Percentiles rank a stretch among this genome's conserved stretches.
Evolutionary conservation across 2,329 filamentous ascomycete genomes (phyloP).

Genomic region (Phialocephala sp.): DNA sequence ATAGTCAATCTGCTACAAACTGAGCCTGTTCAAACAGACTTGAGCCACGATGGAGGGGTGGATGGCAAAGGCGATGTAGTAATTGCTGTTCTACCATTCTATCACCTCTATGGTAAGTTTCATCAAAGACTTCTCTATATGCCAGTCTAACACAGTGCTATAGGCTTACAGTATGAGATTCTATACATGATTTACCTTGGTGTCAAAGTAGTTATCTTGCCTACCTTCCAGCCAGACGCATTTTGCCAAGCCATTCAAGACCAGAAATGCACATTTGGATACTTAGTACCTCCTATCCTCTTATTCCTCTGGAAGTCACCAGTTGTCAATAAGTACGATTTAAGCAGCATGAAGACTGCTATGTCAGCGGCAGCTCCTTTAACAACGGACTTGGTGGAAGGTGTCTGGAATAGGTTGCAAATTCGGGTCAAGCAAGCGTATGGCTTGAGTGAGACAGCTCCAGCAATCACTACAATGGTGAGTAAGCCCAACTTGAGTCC

Average conservation of each 20-base stretch:
- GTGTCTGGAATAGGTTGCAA: slow-evolving; percentile 72
- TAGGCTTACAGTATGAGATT: slow-evolving; percentile 4
- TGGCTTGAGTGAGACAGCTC: slow-evolving; percentile 85
- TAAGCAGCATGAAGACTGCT: slow-evolving; percentile 78
- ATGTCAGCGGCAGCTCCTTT: slow-evolving; percentile 86
- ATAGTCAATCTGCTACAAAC: slow-evolving; percentile 72
- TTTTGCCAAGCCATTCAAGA: slow-evolving; percentile 79
- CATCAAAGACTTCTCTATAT: neutral
- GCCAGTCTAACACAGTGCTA: neutral
- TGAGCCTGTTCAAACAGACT: slow-evolving; percentile 52
- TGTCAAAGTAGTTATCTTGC: slow-evolving; percentile 69
- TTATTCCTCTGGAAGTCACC: slow-evolving; percentile 80
- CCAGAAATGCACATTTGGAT: slow-evolving; percentile 73
- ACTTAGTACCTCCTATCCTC: slow-evolving; percentile 82
- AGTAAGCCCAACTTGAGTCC: slow-evolving; percentile 44
- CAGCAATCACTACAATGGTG: slow-evolving; percentile 71
- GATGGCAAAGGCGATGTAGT: slow-evolving; percentile 24
- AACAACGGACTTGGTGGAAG: slow-evolving; percentile 76
- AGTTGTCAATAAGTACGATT: slow-evolving; percentile 76
- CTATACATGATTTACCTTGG: slow-evolving; percentile 61
- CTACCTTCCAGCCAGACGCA: slow-evolving; percentile 77
- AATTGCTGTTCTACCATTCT: slow-evolving; percentile 82
- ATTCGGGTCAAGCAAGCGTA: slow-evolving; percentile 89
- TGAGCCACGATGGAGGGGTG: slow-evolving; percentile 53
- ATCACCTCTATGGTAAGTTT: slow-evolving; percentile 64